Evolutionary conservation across 805 yeast genomes (phyloP).

Genomic region (Barnettozyma wickerhamii): DNA sequence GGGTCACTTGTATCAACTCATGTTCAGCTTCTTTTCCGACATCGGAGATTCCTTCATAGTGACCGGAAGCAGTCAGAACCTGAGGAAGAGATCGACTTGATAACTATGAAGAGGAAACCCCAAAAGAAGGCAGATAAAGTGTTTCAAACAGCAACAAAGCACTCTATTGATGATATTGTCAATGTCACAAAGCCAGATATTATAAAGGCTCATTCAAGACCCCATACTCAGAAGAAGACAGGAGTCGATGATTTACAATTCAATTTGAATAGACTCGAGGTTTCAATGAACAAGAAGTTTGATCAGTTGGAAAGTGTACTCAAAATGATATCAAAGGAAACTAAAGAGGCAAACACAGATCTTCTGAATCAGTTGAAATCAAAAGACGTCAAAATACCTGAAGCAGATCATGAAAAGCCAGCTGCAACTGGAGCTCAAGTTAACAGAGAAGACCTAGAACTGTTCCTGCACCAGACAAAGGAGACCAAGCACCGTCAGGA

Average conservation of each 20-base stretch:
- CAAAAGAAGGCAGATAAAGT: constrained; percentile 2
- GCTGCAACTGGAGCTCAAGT: constrained; percentile 2
- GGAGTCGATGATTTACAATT: background rate
- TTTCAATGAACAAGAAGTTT: constrained; percentile 7
- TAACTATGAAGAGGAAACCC: constrained; percentile 11
- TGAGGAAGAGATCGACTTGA: constrained; percentile 14
- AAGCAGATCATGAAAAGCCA: background rate
- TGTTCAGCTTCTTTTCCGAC: background rate
- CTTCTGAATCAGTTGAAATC: constrained; percentile 6
- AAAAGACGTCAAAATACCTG: background rate
- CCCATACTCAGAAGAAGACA: constrained; percentile 1
- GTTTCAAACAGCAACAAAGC: background rate
- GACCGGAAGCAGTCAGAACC: constrained; percentile 1
- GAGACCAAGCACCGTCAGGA: constrained; percentile 34
- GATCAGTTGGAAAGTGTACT: constrained; percentile 9
- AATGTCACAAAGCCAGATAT: constrained; percentile 4
- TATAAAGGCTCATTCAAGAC: background rate
- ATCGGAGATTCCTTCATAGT: constrained; percentile 1
- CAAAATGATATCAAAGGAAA: constrained; percentile 9
- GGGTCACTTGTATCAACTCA: background rate
- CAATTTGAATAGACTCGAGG: constrained; percentile 6
- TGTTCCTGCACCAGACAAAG: constrained; percentile 41
- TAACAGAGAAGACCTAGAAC: constrained; percentile 31
- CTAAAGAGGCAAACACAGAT: background rate
- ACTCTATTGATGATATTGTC: constrained; percentile 9